A percentile compares a stretch with the other conserved stretches of the same genome.
These are phyloP conservation scores for Lachancea waltii DNA, from an alignment of 805 yeast genomes.

Conservation along the genomic window DNA sequence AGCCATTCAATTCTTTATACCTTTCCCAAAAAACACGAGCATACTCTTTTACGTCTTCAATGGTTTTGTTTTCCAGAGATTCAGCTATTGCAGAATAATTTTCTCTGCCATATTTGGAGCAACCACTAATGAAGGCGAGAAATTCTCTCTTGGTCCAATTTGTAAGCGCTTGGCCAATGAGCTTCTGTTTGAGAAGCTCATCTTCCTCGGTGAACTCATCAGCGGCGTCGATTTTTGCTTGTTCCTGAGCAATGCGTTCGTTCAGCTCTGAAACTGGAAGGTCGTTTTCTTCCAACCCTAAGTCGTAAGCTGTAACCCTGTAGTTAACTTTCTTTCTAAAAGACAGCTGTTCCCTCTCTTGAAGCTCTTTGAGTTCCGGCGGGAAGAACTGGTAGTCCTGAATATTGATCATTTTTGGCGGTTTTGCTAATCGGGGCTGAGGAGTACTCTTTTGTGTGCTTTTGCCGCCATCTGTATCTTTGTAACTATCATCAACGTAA, in stretches of 20 bases:
- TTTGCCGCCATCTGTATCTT: slow-evolving; percentile 48
- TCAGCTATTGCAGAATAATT: slow-evolving; percentile 44
- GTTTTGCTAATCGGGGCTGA: slow-evolving; percentile 41
- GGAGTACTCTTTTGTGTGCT: slow-evolving; percentile 33
- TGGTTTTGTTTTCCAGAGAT: slow-evolving; percentile 49
- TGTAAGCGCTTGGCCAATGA: slow-evolving; percentile 52
- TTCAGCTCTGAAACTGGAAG: slow-evolving; percentile 12
- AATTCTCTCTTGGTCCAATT: slow-evolving; percentile 74
- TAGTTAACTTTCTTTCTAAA: slow-evolving; percentile 55
- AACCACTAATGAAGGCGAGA: slow-evolving; percentile 60
- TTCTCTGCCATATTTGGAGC: slow-evolving; percentile 60
- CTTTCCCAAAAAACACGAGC: slow-evolving; percentile 58
- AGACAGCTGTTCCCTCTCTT: slow-evolving; percentile 59
- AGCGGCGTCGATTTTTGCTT: slow-evolving; percentile 50
- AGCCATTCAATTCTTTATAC: slow-evolving; percentile 55
- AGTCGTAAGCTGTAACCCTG: slow-evolving; percentile 52
- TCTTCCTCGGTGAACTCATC: slow-evolving; percentile 62
- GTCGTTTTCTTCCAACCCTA: slow-evolving; percentile 31
- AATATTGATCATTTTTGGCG: slow-evolving; percentile 57
- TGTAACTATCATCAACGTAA: slow-evolving; percentile 69
- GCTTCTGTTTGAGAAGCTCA: slow-evolving; percentile 42
- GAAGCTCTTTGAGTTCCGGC: slow-evolving; percentile 42
- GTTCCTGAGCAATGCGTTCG: slow-evolving; percentile 33
- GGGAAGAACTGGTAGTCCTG: slow-evolving; percentile 76
- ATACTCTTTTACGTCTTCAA: slow-evolving; percentile 55